Evolutionary conservation across 2,329 filamentous ascomycete species (phyloP), one percentile per base, ranked within the genome.

Genomic region (Apiospora marii): DNA sequence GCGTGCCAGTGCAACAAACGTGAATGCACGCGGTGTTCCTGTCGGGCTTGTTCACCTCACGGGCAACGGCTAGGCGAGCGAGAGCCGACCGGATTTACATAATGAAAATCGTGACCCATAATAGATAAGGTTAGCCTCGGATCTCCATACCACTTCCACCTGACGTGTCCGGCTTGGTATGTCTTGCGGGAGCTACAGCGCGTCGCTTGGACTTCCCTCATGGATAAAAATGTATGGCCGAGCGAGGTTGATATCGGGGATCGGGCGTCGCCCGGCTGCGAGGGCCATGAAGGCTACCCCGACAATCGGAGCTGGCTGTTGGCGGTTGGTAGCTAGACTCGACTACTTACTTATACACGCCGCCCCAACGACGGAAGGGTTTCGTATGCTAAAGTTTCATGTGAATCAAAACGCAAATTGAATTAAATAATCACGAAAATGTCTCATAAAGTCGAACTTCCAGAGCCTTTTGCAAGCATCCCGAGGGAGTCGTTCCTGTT

Each of bases 401-500:
- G 4, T 7, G 2, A 41, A 14, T 12, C 5, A 24, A 8, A 41
- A 41, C 34, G n/a, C 1, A 24, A 27, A 51, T n/a, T 12, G n/a
- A 27, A 12, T n/a, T n/a, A n/a, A n/a, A n/a, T n/a, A n/a, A n/a
- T n/a, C 14, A 12, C n/a, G 22, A 10, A 22, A n/a, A 49, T 49
- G 44, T 49, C 67, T 69, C 37, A 27, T 12, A 22, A 68, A 58
- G 79, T 88, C 72, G 78, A 76, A n/a, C 87, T 92, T 53, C 90
- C 91, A 10, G 85, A 89, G 71, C 88, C 89, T 27, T 92, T 92
- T 77, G 87, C 88, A 71, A 86, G 86, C 78, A 93, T 93, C 77
- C 90, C 91, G 16, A 86, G 89, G 73, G 83, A 89, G 76, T 80
- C 84, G 13, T 87, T 93, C 76, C 88, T 92, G 73, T 92, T 93